These are phyloP conservation scores for Limonomyces culmigenus DNA, from an alignment of 1,284 basidiomycete genomes.

Conservation along the genomic window DNA sequence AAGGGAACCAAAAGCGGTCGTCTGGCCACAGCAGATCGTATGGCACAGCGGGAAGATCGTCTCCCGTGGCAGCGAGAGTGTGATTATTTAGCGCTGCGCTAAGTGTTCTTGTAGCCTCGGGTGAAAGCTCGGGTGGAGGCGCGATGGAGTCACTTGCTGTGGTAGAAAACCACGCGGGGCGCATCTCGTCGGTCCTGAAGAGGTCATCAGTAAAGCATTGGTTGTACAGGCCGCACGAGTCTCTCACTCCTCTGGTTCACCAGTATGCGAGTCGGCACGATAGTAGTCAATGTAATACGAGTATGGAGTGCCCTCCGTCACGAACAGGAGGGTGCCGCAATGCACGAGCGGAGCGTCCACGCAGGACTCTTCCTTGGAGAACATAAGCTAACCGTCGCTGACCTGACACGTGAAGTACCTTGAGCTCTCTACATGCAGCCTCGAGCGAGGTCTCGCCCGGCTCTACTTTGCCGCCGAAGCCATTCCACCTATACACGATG, in stretches of 20 bases:
- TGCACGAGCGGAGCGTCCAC: constrained; percentile 41
- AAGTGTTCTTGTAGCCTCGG: too few species aligned
- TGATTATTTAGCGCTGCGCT: too few species aligned
- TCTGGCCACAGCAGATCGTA: constrained; percentile 49
- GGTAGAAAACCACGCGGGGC: constrained; percentile 43
- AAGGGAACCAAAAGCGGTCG: constrained; percentile 46
- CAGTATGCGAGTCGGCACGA: constrained; percentile 32
- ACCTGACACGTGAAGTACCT: constrained; percentile 18
- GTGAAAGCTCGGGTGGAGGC: too few species aligned
- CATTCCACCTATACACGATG: constrained; percentile 34
- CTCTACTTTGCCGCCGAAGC: constrained; percentile 64
- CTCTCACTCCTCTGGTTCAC: constrained; percentile 40
- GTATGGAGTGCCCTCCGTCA: constrained; percentile 27
- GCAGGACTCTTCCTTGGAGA: constrained; percentile 58
- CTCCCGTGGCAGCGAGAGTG: constrained; percentile 1
- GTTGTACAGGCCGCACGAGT: neutral
- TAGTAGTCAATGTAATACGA: constrained; percentile 57
- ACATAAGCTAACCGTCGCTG: neutral
- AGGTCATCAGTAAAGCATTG: neutral
- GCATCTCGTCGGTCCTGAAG: constrained; percentile 50
- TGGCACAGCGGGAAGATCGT: constrained; percentile 21
- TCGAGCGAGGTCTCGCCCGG: constrained; percentile 36
- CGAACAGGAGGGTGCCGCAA: constrained; percentile 45
- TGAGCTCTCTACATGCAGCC: constrained; percentile 48
- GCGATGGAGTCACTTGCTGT: constrained; percentile 4